Evolutionary conservation across 768 basidiomycete genomes (phyloP).

Genomic region (Dentipellis fragilis): DNA sequence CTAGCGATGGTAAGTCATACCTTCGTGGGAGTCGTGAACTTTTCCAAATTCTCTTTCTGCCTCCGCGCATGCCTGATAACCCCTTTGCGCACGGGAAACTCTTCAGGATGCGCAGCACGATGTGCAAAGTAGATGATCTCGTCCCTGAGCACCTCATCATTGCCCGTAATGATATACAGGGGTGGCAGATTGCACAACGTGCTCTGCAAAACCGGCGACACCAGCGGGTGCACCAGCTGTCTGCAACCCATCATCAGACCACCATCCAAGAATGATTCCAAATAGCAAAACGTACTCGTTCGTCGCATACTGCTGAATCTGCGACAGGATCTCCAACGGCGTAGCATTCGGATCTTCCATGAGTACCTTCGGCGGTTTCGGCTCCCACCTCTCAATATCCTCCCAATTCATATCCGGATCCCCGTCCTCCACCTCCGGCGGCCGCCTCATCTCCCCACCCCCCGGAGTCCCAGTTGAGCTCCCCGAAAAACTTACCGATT

Average conservation of each 20-base stretch:
- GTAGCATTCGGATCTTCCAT: slow-evolving; percentile 35
- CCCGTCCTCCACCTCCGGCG: neutral
- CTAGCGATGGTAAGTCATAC: slow-evolving; percentile 14
- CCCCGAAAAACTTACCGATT: neutral
- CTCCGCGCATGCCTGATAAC: slow-evolving; percentile 33
- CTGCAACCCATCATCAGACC: slow-evolving; percentile 17
- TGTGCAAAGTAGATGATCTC: slow-evolving; percentile 74
- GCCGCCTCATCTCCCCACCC: neutral
- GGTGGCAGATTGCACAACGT: slow-evolving; percentile 72
- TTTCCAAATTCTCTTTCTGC: slow-evolving; percentile 42
- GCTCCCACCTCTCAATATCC: slow-evolving; percentile 32
- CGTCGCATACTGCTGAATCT: slow-evolving; percentile 72
- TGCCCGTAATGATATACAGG: slow-evolving; percentile 60
- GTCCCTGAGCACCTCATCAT: slow-evolving; percentile 68
- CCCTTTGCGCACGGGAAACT: slow-evolving; percentile 50
- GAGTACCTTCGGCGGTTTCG: slow-evolving; percentile 45
- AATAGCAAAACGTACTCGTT: slow-evolving; percentile 42
- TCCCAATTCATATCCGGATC: neutral
- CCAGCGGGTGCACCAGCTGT: slow-evolving; percentile 57
- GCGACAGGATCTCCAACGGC: slow-evolving; percentile 43
- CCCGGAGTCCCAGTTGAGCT: neutral
- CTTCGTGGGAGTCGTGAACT: slow-evolving; percentile 43
- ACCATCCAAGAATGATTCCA: neutral
- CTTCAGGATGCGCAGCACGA: slow-evolving; percentile 62
- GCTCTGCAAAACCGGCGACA: slow-evolving; percentile 62